Evolutionary conservation across 257 asterid species (phyloP), one percentile per base, ranked within the genome.

Genomic region (Nicotiana noctiflora): DNA sequence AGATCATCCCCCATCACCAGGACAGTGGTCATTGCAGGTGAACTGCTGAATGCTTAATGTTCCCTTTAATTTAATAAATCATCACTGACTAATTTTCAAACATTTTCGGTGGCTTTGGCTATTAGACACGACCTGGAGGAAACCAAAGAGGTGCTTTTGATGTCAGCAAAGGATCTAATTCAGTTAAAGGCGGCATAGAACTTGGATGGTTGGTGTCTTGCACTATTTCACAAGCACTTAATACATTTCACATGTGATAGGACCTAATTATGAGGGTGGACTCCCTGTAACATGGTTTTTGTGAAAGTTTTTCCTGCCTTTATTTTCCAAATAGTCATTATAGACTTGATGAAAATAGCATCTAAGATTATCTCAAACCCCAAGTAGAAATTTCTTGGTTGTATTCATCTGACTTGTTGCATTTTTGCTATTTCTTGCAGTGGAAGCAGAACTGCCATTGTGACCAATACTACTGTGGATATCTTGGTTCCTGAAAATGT

Each of bases 381-480:
- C 7, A 12, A 40, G 57, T 12, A 44, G 77, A 44, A 68, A 68
- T 18, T 40, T 68, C 32, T 40, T 68, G 77, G 9, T 68, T 68
- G 12, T 40, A 68, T 40, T 68, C 77, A 40, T 68, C 19, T n/a
- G 19, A 32, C 40, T 46, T 46, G 14, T 72, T 72, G 61, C 78
- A 72, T 72, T 72, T 72, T 79, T 49, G 46, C 60, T 64, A 46
- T 34, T 79, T 77, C 19, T 75, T 84, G 82, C 89, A 89, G 87
- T 80, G 89, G 89, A 83, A 87, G 88, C 85, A 85, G 92, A 83
- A 80, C 89, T 23, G 91, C 89, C 55, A 51, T 84, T 27, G 89
- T 84, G 86, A 85, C 84, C 60, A 92, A 89, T 81, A 88, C 91
- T 57, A 91, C 93, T 0, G 88, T 93, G 80, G 92, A 93, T 89